phyloP scores from a whole-genome alignment of 2,329 filamentous ascomycete genomes.

The Zasmidium angulare region DNA sequence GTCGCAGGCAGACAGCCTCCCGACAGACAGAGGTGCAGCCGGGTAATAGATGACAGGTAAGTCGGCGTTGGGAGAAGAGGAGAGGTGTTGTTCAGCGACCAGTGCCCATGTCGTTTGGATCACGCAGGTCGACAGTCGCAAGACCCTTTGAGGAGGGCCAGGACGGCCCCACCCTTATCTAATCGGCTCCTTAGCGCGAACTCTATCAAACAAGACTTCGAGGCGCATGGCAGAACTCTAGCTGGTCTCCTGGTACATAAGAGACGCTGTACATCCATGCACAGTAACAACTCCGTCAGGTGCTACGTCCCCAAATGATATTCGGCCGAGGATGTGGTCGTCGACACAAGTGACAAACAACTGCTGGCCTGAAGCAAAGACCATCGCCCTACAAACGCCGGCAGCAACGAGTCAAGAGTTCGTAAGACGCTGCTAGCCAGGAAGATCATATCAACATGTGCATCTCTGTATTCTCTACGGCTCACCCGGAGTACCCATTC shows the following conservation, averaged over 20 bases:
- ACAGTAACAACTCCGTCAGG: background rate
- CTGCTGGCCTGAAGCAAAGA: too few relatives aligned
- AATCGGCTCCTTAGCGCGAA: background rate
- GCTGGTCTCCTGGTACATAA: background rate
- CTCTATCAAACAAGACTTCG: background rate
- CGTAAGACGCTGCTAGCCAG: background rate
- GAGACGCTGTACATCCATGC: background rate
- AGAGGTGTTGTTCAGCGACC: background rate
- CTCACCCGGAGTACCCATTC: constrained; percentile 51
- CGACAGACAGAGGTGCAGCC: background rate
- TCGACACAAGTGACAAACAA: background rate
- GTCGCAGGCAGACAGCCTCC: background rate
- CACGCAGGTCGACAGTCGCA: background rate
- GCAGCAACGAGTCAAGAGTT: too few relatives aligned
- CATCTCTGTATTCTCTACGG: constrained; percentile 50
- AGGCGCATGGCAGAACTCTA: background rate
- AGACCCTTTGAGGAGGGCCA: background rate
- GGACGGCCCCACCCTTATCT: background rate
- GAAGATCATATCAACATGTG: constrained; percentile 41
- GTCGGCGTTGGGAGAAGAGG: background rate
- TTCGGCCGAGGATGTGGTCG: background rate
- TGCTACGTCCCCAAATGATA: background rate
- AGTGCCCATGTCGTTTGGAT: background rate
- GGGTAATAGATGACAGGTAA: background rate
- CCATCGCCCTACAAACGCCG: too few relatives aligned